Base-by-base conservation (phyloP, 257 asterid genomes). In the Solanum virginianum region DNA sequence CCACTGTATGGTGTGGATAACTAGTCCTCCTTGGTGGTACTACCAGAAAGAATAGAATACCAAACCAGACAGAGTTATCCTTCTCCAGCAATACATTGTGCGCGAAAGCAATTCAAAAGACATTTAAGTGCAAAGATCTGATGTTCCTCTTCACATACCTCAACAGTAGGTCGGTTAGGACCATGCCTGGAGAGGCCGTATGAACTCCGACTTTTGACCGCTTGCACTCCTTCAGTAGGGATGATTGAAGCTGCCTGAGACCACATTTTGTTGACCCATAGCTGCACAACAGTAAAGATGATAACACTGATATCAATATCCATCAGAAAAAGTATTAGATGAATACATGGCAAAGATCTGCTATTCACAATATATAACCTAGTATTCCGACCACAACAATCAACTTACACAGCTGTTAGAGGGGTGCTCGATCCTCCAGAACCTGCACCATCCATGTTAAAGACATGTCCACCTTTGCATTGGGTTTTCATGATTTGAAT, bases 171-270 rank as follows among this genome's bases (percentile, higher is more conserved):
- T 95, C 99, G 9, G 99, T 96, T 70, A 96, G 92, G 79, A 96
- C 99, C 99, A 96, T 96, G 93, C 99, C 99, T 6, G 99, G 99
- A 54, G 99, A 96, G 87, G 99, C 99, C 39, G 98, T 95, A 90
- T 96, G 99, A 81, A 96, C 94, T 84, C 99, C 98, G 45, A 94
- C 98, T 87, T 95, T 95, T 41, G 94, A 89, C 87, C 88, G 88
- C 84, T 90, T 92, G 88, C 92, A 87, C 87, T 96, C 99, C 91
- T 91, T 96, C 89, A 95, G 89, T 84, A 96, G 97, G 4, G 99
- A 96, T 57, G 99, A 92, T 60, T 96, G 99, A 72, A 96, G 96
- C 93, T 96, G 99, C 92, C 98, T 88, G 65, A 96, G 98, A 68
- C 98, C 99, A 89, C 99, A 96, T 90, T 96, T 96, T 81, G 99